These are phyloP conservation scores for Jamesozyma jinghongensis DNA, from an alignment of 805 yeast genomes.

Conservation along the genomic window DNA sequence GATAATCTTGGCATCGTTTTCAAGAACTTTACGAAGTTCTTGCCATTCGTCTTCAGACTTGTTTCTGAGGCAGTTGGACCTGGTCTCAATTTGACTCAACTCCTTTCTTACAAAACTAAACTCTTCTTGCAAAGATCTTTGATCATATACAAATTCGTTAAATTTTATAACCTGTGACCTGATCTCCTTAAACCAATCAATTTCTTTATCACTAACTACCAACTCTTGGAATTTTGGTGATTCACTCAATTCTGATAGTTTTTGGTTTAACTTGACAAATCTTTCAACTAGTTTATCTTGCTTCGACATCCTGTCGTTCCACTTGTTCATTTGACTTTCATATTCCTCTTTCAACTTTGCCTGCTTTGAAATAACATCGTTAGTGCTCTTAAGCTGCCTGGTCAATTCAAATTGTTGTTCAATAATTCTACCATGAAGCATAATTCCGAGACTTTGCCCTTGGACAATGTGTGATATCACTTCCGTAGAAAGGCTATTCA, in stretches of 20 bases:
- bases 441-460: conserved; percentile 29
- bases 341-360: conserved; percentile 9
- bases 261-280: conserved; percentile 22
- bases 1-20: conserved; percentile 26
- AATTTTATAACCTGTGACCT: conserved; percentile 26
- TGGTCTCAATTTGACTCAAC: conserved; percentile 11
- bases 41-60: conserved; percentile 25
- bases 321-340: conserved; percentile 9
- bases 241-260: conserved; percentile 17
- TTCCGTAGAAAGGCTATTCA: conserved; percentile 20
- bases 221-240: conserved; percentile 14
- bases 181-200: conserved; percentile 39
- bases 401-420: conserved; percentile 37
- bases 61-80: conserved; percentile 1
- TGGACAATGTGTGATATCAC: conserved; percentile 13
- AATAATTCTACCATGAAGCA: conserved; percentile 30
- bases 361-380: conserved; percentile 17
- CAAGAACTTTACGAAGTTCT: conserved; percentile 25
- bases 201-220: conserved; percentile 35
- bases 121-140: conserved; percentile 19
- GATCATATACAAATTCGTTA: conserved; percentile 27
- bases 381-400: conserved; percentile 31
- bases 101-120: conserved; percentile 24
- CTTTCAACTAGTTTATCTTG: conserved; percentile 30
- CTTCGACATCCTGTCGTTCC: conserved; percentile 21